These are phyloP conservation scores for Aspergillus nanangensis DNA, from an alignment of 495 filamentous ascomycete species.

Conservation along the genomic window DNA sequence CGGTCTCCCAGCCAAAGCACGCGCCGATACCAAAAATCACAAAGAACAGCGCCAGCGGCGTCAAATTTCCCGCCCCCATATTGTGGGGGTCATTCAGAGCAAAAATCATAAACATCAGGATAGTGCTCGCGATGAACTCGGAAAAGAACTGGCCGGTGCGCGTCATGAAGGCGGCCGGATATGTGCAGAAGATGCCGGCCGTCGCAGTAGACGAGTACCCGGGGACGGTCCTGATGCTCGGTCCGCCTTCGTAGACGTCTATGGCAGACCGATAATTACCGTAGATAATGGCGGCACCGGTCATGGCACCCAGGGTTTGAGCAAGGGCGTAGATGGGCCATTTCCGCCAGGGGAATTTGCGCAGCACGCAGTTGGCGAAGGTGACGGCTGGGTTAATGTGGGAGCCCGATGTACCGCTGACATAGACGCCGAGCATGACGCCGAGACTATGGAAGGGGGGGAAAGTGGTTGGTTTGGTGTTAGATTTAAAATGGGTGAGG, in stretches of 20 bases:
- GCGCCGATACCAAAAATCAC: constrained; percentile 62
- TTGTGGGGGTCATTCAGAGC: constrained; percentile 59
- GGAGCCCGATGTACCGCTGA: constrained; percentile 52
- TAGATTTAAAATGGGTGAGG: background rate
- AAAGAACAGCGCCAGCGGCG: constrained; percentile 58
- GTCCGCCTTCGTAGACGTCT: constrained; percentile 50
- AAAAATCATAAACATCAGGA: constrained; percentile 66
- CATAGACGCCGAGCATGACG: constrained; percentile 65
- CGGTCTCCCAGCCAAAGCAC: constrained; percentile 67
- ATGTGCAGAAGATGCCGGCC: constrained; percentile 63
- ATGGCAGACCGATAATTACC: constrained; percentile 54
- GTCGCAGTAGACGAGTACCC: constrained; percentile 52
- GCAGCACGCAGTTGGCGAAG: constrained; percentile 57
- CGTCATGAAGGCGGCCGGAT: constrained; percentile 57
- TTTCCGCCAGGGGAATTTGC: constrained; percentile 58
- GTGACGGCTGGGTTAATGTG: constrained; percentile 66
- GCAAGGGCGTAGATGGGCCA: constrained; percentile 50
- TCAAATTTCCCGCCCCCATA: constrained; percentile 40
- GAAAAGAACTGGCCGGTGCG: constrained; percentile 57
- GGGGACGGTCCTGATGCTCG: constrained; percentile 52
- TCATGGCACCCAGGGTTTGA: constrained; percentile 53
- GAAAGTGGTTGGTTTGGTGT: constrained; percentile 4
- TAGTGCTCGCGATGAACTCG: constrained; percentile 56
- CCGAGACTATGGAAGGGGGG: constrained; percentile 31
- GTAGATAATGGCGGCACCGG: constrained; percentile 51